These are phyloP conservation scores for Keithomyces neogunnii DNA, from an alignment of 2,329 filamentous ascomycete species.

Conservation along the genomic window DNA sequence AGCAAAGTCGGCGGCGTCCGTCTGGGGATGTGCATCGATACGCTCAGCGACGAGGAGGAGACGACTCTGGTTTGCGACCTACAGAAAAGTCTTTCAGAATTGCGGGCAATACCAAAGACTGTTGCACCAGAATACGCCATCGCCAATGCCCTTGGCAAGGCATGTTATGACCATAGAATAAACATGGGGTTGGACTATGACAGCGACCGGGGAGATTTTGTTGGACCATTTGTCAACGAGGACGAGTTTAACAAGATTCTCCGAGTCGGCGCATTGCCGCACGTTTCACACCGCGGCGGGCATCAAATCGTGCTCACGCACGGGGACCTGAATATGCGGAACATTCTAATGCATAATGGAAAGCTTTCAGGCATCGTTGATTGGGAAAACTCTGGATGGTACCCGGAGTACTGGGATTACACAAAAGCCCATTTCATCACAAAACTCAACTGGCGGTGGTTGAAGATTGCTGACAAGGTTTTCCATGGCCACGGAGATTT, in stretches of 20 bases:
- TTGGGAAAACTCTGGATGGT: slow-evolving; percentile 17
- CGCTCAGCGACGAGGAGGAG: slow-evolving; percentile 2
- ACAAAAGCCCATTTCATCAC: slow-evolving; percentile 10
- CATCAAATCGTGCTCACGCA: slow-evolving; percentile 34
- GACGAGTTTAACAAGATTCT: slow-evolving; percentile 10
- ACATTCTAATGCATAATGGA: slow-evolving; percentile 18
- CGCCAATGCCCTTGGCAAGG: background rate
- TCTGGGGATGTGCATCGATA: slow-evolving; percentile 4
- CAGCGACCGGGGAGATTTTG: slow-evolving; percentile 1
- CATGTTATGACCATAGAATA: slow-evolving; percentile 3
- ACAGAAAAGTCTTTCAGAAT: background rate
- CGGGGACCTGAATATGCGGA: slow-evolving; percentile 20
- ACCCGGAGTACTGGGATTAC: slow-evolving; percentile 18
- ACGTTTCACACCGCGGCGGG: background rate
- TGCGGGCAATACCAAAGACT: slow-evolving; percentile 4
- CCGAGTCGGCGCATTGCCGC: background rate
- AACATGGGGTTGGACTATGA: background rate
- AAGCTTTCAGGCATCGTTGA: slow-evolving; percentile 18
- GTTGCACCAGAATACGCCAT: slow-evolving; percentile 2
- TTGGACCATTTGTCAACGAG: slow-evolving; percentile 7
- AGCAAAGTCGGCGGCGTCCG: background rate
- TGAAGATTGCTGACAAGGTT: slow-evolving; percentile 4
- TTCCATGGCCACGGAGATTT: slow-evolving; percentile 1
- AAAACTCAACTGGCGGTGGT: slow-evolving; percentile 9
- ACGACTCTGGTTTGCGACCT: background rate